Percentiles rank a stretch among this genome's conserved stretches.
phyloP scores from a whole-genome alignment of 1,284 basidiomycete species.

The Ceratorhiza oryzae-sativae region DNA sequence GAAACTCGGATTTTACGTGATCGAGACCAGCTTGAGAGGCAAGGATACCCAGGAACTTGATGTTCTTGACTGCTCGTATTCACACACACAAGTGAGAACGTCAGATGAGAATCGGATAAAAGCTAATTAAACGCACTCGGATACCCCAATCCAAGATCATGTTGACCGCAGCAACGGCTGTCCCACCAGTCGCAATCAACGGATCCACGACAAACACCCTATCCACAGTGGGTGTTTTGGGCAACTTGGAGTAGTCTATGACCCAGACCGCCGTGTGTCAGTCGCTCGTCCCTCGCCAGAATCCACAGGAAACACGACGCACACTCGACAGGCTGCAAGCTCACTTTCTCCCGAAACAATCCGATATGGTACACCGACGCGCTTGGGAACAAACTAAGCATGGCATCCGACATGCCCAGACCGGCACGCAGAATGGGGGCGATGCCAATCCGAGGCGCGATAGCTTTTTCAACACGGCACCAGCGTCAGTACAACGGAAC shows the following conservation, averaged over 20 bases:
- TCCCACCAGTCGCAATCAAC: slow-evolving; percentile 93
- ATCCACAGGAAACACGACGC: background rate
- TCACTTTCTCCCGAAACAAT: slow-evolving; percentile 87
- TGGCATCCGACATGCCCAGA: slow-evolving; percentile 89
- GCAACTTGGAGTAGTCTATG: slow-evolving; percentile 91
- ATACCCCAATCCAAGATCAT: slow-evolving; percentile 92
- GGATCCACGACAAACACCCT: slow-evolving; percentile 88
- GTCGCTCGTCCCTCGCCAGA: background rate
- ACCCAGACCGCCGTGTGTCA: background rate
- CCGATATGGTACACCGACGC: slow-evolving; percentile 92
- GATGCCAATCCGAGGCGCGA: slow-evolving; percentile 81
- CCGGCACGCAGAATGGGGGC: slow-evolving; percentile 93
- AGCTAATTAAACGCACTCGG: slow-evolving; percentile 56
- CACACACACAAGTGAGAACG: slow-evolving; percentile 12
- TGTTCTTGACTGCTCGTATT: slow-evolving; percentile 61
- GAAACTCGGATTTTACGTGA: slow-evolving; percentile 70
- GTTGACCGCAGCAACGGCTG: slow-evolving; percentile 81
- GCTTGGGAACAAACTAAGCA: slow-evolving; percentile 82
- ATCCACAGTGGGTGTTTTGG: slow-evolving; percentile 77
- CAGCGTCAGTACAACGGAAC: too few relatives aligned
- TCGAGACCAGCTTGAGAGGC: slow-evolving; percentile 79
- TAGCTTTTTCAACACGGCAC: too few relatives aligned
- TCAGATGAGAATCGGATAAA: slow-evolving; percentile 14
- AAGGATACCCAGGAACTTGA: slow-evolving; percentile 86
- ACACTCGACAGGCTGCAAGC: slow-evolving; percentile 93